Evolutionary conservation across 2,329 filamentous ascomycete species (phyloP).

Genomic region (Sporothrix humicola): DNA sequence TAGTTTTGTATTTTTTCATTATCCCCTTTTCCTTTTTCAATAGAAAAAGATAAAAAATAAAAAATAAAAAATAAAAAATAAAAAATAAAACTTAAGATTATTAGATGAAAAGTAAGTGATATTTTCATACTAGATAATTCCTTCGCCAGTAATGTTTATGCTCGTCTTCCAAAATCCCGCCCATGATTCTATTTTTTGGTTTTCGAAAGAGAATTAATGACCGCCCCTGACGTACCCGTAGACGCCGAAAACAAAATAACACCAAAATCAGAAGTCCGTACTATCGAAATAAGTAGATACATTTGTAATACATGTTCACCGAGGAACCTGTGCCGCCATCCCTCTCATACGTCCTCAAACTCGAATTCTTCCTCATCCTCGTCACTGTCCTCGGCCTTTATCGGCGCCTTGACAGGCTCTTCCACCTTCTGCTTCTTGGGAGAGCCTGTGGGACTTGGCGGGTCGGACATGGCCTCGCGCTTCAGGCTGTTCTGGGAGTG

Average conservation of each 20-base stretch:
- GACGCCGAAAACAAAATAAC: constrained; percentile 14
- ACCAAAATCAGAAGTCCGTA: not conserved
- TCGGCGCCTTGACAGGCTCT: constrained; percentile 33
- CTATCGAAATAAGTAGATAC: not conserved
- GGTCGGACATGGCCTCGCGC: constrained; percentile 43
- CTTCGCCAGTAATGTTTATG: not conserved
- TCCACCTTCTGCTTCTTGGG: constrained; percentile 69
- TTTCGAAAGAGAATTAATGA: constrained; percentile 9
- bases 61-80: not conserved
- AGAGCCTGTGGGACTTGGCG: constrained; percentile 42
- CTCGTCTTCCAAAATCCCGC: not conserved
- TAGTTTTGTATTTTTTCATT: too few relatives aligned
- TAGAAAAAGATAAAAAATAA: not conserved
- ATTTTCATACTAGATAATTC: not conserved
- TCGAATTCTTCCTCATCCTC: constrained; percentile 61
- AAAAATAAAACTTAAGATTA: not conserved
- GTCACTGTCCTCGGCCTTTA: constrained; percentile 51
- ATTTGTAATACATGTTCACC: constrained; percentile 9
- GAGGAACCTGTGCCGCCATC: not conserved
- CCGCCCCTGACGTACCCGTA: constrained; percentile 17
- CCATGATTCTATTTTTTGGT: constrained; percentile 15
- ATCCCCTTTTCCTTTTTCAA: not conserved
- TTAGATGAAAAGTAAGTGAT: not conserved
- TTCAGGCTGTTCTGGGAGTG: constrained; percentile 44
- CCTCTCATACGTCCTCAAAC: constrained; percentile 62